Percentiles rank a stretch among this genome's conserved stretches.
These are phyloP conservation scores for Tolypocladium nubicola DNA, from an alignment of 2,329 filamentous ascomycete species.

Conservation along the genomic window DNA sequence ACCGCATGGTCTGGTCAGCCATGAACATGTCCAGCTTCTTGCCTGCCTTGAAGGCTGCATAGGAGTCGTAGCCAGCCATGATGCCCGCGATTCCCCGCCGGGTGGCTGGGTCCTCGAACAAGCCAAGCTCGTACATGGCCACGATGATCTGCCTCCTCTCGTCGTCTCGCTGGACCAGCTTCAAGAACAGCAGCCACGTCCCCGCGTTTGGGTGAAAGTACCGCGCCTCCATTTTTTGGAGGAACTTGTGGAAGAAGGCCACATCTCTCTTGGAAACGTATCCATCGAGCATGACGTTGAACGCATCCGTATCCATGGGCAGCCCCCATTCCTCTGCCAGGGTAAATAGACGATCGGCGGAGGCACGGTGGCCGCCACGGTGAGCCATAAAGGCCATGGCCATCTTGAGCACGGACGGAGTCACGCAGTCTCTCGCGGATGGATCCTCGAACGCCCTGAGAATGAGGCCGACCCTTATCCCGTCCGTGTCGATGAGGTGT, in stretches of 20 bases:
- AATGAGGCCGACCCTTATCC: slow-evolving; percentile 27
- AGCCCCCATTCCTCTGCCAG: slow-evolving; percentile 25
- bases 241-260: slow-evolving; percentile 27
- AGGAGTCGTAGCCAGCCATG: slow-evolving; percentile 32
- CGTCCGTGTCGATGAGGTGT: slow-evolving; percentile 23
- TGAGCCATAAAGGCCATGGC: slow-evolving; percentile 31
- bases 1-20: slow-evolving; percentile 27
- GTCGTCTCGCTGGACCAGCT: slow-evolving; percentile 49
- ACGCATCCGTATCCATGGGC: slow-evolving; percentile 33
- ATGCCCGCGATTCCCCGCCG: slow-evolving; percentile 27
- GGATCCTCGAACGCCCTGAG: slow-evolving; percentile 26
- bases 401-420: slow-evolving; percentile 29
- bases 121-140: slow-evolving; percentile 33
- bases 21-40: slow-evolving; percentile 26
- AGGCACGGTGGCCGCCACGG: slow-evolving; percentile 22
- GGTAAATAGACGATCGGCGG: slow-evolving; percentile 24
- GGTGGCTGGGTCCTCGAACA: slow-evolving; percentile 26
- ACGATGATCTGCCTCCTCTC: slow-evolving; percentile 34
- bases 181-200: slow-evolving; percentile 39
- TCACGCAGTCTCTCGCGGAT: slow-evolving; percentile 20
- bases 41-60: slow-evolving; percentile 26
- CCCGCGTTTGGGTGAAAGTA: slow-evolving; percentile 28
- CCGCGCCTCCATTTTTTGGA: slow-evolving; percentile 29
- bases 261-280: slow-evolving; percentile 28
- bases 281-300: slow-evolving; percentile 35